phyloP scores from a whole-genome alignment of 2,329 filamentous ascomycete genomes.

The Hymenoscyphus repandus region DNA sequence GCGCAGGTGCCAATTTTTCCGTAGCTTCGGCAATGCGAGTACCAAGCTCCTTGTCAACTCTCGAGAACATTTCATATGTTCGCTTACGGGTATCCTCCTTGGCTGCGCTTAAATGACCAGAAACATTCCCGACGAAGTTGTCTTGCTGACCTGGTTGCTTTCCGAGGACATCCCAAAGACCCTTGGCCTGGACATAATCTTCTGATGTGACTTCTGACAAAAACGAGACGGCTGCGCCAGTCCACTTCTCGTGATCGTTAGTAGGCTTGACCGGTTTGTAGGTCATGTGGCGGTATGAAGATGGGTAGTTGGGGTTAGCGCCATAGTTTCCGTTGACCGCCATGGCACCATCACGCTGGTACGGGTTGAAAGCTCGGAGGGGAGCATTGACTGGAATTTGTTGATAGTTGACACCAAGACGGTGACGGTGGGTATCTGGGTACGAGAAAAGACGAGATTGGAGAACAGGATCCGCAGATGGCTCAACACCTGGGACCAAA shows the following conservation, averaged over 20 bases:
- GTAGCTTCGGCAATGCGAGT: slow-evolving; percentile 47
- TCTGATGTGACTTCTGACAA: slow-evolving; percentile 35
- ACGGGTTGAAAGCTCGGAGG: slow-evolving; percentile 56
- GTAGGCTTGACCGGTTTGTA: slow-evolving; percentile 39
- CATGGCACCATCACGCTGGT: slow-evolving; percentile 70
- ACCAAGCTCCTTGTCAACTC: slow-evolving; percentile 50
- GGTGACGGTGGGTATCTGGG: slow-evolving; percentile 57
- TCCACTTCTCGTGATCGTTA: slow-evolving; percentile 43
- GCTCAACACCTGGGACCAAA: slow-evolving; percentile 61
- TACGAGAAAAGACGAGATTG: slow-evolving; percentile 68
- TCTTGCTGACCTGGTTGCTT: slow-evolving; percentile 51
- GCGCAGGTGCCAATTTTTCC: slow-evolving; percentile 34
- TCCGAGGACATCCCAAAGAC: slow-evolving; percentile 35
- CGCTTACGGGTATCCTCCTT: slow-evolving; percentile 49
- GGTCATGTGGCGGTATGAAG: slow-evolving; percentile 41
- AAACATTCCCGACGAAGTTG: slow-evolving; percentile 55
- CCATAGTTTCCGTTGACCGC: slow-evolving; percentile 61
- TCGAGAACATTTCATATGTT: slow-evolving; percentile 56
- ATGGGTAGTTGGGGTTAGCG: slow-evolving; percentile 53
- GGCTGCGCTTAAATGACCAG: slow-evolving; percentile 50
- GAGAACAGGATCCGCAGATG: slow-evolving; percentile 64
- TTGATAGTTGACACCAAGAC: slow-evolving; percentile 53
- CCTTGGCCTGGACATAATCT: slow-evolving; percentile 31
- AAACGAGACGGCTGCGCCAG: slow-evolving; percentile 40
- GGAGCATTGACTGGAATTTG: slow-evolving; percentile 46